Conservation (phyloP, 768 basidiomycete genomes). For the Termitomyces sp. region DNA sequence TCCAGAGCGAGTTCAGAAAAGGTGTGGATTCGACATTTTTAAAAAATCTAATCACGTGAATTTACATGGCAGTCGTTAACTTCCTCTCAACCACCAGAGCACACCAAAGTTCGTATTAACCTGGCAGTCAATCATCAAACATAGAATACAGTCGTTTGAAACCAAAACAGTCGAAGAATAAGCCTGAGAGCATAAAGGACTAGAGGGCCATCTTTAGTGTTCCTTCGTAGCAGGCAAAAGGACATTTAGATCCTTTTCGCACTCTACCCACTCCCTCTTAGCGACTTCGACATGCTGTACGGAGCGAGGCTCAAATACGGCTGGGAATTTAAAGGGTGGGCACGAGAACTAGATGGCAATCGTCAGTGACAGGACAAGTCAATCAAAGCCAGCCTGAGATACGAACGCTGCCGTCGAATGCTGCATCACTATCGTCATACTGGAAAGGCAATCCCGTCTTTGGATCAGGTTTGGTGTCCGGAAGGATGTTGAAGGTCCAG, state of each 20-base stretch:
- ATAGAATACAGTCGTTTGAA: no score
- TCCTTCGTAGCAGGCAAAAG: neutral
- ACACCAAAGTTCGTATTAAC: no score
- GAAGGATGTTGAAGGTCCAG: conserved; percentile 1
- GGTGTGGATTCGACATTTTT: no score
- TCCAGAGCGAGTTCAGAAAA: no score
- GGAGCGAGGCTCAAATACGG: neutral
- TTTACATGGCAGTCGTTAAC: no score
- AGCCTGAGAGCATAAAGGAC: no score
- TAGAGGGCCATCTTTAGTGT: neutral
- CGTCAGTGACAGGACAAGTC: neutral
- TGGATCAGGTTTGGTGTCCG: neutral
- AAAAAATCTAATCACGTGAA: no score
- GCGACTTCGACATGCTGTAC: neutral
- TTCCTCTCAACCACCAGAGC: no score
- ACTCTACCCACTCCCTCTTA: neutral
- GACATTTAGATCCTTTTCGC: neutral
- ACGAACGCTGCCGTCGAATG: neutral
- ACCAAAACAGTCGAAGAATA: no score
- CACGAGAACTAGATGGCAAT: neutral
- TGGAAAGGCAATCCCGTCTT: neutral
- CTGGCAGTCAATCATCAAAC: no score
- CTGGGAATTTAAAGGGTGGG: neutral
- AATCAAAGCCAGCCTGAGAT: neutral
- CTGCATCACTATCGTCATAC: neutral